Conservation (phyloP, 73 alveolate genomes). For the Symbiodinium natans region DNA sequence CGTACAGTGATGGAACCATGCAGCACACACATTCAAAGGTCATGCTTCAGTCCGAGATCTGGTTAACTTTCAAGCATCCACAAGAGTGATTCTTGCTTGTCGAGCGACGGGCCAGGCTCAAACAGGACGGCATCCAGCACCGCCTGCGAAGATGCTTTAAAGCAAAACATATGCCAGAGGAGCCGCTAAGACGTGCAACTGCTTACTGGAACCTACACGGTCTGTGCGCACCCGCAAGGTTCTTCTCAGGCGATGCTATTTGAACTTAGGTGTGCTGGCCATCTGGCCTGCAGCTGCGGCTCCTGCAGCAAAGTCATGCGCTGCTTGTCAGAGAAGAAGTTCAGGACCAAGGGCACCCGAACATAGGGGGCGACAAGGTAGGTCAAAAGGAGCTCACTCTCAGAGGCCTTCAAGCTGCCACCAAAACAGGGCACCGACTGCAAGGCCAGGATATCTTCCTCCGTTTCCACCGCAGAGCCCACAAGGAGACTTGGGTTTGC, state of each 20-base stretch:
- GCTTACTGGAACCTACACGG: background rate
- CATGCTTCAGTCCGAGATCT: background rate
- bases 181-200: background rate
- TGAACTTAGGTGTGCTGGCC: no score
- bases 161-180: no score
- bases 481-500: slow-evolving; percentile 76
- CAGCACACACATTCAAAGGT: no score
- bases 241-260: no score
- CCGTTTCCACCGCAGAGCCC: slow-evolving; percentile 45
- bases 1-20: no score
- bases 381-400: slow-evolving; percentile 58
- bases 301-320: slow-evolving; percentile 56
- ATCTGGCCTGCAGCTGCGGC: slow-evolving; percentile 55
- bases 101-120: slow-evolving; percentile 72
- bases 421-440: slow-evolving; percentile 80
- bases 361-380: slow-evolving; percentile 73
- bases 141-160: slow-evolving; percentile 10
- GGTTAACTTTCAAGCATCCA: background rate
- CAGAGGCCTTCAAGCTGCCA: slow-evolving; percentile 27
- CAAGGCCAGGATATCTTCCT: slow-evolving; percentile 72
- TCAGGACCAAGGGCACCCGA: slow-evolving; percentile 70
- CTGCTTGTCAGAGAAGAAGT: slow-evolving; percentile 90
- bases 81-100: background rate
- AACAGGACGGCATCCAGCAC: slow-evolving; percentile 46
- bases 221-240: background rate